Base-by-base conservation (phyloP, 2,329 filamentous ascomycete species). In the Hymenoscyphus fructigenus region DNA sequence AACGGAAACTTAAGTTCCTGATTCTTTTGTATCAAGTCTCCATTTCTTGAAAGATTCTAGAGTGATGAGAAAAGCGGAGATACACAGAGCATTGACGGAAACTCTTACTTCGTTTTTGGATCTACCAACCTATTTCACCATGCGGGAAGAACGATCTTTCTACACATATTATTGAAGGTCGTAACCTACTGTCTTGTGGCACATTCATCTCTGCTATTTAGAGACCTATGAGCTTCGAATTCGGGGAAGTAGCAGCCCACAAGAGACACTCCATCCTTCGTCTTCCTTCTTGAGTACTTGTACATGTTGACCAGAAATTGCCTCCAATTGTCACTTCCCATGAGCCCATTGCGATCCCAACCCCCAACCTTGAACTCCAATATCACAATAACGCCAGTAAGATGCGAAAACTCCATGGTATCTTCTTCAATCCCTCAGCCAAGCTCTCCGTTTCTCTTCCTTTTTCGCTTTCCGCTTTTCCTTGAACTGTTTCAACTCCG, bases 361-460 rank as follows among this genome's bases (percentile, higher is more conserved):
- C 12, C 23, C n/a, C 17, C 26, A 50, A 7, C 32, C 36, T 53
- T 26, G 23, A 26, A 60, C 38, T 60, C 38, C 59, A 53, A n/a
- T 20, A 20, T 20, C 12, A 50, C 15, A 32, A 44, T 7, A 64
- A 64, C 62, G 62, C 62, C 62, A 44, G 57, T 20, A 32, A 64
- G 59, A 64, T 64, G 62, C 62, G 32, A 29, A 4, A 44, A n/a
- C 32, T 20, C 29, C 57, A 62, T 57, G 50, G 34, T 57, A 62
- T 41, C 41, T 29, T 60, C 32, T 26, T 88, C 80, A 97, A 78
- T 97, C 93, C 73, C 88, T 83, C 73, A 98, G 78, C 92, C 95
- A 99, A 10, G 93, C 94, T 69, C 93, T 83, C 67, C 93, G 85
- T 80, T 97, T 98, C 81, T 97, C 93, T 76, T 97, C 93, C 79